Conservation (phyloP, 768 basidiomycete species). For the Suillus bovinus region DNA sequence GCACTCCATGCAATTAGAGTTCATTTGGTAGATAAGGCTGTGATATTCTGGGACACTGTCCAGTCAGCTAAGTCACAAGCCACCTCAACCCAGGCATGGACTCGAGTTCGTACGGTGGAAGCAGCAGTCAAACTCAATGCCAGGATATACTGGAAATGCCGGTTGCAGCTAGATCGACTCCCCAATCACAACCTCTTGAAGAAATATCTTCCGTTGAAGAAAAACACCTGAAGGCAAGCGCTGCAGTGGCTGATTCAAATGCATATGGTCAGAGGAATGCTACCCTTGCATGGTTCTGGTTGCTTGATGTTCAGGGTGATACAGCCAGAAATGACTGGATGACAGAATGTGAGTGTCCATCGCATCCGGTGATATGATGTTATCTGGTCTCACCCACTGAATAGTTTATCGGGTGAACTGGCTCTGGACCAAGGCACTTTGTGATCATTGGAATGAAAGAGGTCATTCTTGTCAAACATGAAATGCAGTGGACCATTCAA, state of each 20-base stretch:
- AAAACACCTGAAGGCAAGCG: conserved; percentile 8
- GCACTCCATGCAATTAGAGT: conserved; percentile 11
- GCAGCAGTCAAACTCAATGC: conserved; percentile 4
- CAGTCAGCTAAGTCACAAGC: conserved; percentile 4
- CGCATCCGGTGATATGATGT: too few relatives aligned
- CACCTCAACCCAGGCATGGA: neutral
- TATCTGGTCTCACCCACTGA: neutral
- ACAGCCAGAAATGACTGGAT: conserved; percentile 10
- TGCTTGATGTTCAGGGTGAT: conserved; percentile 8
- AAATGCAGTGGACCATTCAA: neutral
- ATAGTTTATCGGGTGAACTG: conserved; percentile 11
- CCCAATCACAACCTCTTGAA: neutral
- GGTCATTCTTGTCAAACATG: neutral
- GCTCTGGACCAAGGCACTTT: conserved; percentile 9
- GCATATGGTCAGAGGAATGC: conserved; percentile 3
- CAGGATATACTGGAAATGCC: neutral
- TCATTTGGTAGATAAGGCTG: conserved; percentile 14
- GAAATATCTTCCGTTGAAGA: conserved; percentile 3
- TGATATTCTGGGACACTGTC: conserved; percentile 6
- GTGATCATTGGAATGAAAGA: conserved; percentile 3
- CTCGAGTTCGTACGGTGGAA: neutral
- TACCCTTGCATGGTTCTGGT: conserved; percentile 13
- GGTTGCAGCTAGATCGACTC: neutral
- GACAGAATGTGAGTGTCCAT: conserved; percentile 10
- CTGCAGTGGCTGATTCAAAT: conserved; percentile 8